Percentiles rank a stretch among this genome's conserved stretches.
phyloP scores from a whole-genome alignment of 768 basidiomycete genomes.

The Leccinum sublutescens region DNA sequence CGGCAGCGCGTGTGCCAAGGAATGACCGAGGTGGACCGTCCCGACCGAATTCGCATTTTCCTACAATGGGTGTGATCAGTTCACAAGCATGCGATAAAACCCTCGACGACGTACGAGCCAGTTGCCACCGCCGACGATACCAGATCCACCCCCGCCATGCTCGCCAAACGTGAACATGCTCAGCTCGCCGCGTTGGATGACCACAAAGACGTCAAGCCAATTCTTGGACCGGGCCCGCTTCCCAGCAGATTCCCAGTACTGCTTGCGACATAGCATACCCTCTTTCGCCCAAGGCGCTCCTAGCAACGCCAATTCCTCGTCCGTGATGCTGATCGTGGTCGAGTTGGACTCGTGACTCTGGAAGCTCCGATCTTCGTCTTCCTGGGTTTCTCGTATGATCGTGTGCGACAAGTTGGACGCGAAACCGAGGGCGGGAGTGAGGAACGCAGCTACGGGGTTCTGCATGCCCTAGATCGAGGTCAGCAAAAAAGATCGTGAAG shows the following conservation, averaged over 20 bases:
- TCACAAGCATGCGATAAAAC: not conserved
- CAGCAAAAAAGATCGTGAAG: not conserved
- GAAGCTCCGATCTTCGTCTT: slow-evolving; percentile 75
- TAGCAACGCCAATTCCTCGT: slow-evolving; percentile 92
- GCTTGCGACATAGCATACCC: slow-evolving; percentile 92
- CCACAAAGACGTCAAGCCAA: slow-evolving; percentile 95
- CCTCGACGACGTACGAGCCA: slow-evolving; percentile 77
- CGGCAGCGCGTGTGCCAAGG: slow-evolving; percentile 82
- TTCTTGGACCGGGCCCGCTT: slow-evolving; percentile 85
- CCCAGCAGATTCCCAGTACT: slow-evolving; percentile 85
- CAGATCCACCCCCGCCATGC: slow-evolving; percentile 54
- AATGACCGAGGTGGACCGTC: slow-evolving; percentile 81
- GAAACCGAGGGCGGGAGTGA: slow-evolving; percentile 90
- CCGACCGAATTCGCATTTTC: slow-evolving; percentile 85
- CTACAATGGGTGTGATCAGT: slow-evolving; percentile 40
- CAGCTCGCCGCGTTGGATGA: slow-evolving; percentile 91
- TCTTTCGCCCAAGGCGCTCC: slow-evolving; percentile 99
- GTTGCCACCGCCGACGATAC: slow-evolving; percentile 90
- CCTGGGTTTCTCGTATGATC: slow-evolving; percentile 92
- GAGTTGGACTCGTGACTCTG: slow-evolving; percentile 63
- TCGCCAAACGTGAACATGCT: slow-evolving; percentile 96
- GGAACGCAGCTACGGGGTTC: slow-evolving; percentile 64
- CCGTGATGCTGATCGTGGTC: slow-evolving; percentile 82
- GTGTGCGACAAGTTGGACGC: slow-evolving; percentile 94
- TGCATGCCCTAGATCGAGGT: slow-evolving; percentile 47